Evolutionary conservation across 2,329 filamentous ascomycete genomes (phyloP), one percentile per base, ranked within the genome.

Genomic region (Triangularia setosa): DNA sequence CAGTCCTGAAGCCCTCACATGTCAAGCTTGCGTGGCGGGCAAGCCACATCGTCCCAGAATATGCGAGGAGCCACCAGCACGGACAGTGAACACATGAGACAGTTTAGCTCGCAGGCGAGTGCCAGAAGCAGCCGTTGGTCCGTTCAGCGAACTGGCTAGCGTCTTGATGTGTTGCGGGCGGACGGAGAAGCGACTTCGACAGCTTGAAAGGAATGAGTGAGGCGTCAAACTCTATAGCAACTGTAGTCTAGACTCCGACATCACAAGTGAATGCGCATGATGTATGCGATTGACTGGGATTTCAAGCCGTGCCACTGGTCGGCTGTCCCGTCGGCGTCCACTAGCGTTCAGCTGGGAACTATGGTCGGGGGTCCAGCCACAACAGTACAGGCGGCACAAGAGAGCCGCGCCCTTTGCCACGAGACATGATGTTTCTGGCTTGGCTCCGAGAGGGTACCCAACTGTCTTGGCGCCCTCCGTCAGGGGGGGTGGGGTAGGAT

Each of bases 351-450:
- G 58, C 58, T 60, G 58, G 33, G 27, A 18, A 33, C 21, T 8
- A 21, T 60, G 24, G 28, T 23, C n/a, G 12, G 21, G 18, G 40
- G 58, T 23, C 40, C 53, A 16, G 35, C 21, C 58, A 27, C 24
- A 52, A 16, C n/a, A 40, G 12, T 28, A 25, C 35, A 44, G 58
- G 25, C 35, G 58, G 58, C 40, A 27, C 58, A 30, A 44, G 35
- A 48, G 40, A 48, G 57, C 35, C 57, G 35, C 30, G 30, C 57
- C 18, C 21, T 48, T n/a, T 25, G 58, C 40, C 40, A 60, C 35
- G 40, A 60, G 58, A 60, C 58, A 60, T 33, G 24, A 60, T 3
- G 58, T 27, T 30, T 60, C 40, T 60, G 58, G 4, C 25, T 60
- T n/a, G 23, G 24, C 58, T 48, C 57, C 57, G 57, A 59, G n/a